These are phyloP conservation scores for Suhomyces chickasaworum DNA, from an alignment of 1,139 yeast genomes.

Conservation along the genomic window DNA sequence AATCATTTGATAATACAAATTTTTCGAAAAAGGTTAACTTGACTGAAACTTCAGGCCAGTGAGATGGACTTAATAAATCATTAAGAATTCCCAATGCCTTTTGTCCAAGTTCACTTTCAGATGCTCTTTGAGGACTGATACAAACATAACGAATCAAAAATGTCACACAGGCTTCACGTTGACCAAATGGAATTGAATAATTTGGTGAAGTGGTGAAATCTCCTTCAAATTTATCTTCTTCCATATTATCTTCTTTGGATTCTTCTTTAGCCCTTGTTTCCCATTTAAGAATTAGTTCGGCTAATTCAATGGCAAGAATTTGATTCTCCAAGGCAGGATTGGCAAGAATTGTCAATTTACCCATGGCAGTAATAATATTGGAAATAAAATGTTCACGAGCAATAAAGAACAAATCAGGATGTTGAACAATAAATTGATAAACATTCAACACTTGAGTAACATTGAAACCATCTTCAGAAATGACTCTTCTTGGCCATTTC, in stretches of 20 bases:
- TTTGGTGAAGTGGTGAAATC: slow-evolving; percentile 46
- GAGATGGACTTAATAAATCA: slow-evolving; percentile 66
- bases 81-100: slow-evolving; percentile 77
- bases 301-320: slow-evolving; percentile 81
- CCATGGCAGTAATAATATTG: slow-evolving; percentile 92
- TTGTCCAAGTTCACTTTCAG: slow-evolving; percentile 81
- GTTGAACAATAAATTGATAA: slow-evolving; percentile 86
- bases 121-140: slow-evolving; percentile 80
- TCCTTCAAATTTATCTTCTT: slow-evolving; percentile 14
- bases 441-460: slow-evolving; percentile 84
- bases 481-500: slow-evolving; percentile 91
- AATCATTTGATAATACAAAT: slow-evolving; percentile 75
- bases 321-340: slow-evolving; percentile 84
- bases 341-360: slow-evolving; percentile 79
- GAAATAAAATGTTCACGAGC: slow-evolving; percentile 90
- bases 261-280: slow-evolving; percentile 54
- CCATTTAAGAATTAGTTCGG: slow-evolving; percentile 86
- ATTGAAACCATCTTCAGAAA: slow-evolving; percentile 86
- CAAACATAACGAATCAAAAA: slow-evolving; percentile 87
- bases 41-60: slow-evolving; percentile 87
- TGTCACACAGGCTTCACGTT: slow-evolving; percentile 90
- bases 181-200: slow-evolving; percentile 72
- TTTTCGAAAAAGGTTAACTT: slow-evolving; percentile 85
- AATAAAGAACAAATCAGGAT: slow-evolving; percentile 78
- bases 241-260: slow-evolving; percentile 19